Conservation (phyloP, 352 stramenopile genomes). For the Pythium volutum region DNA sequence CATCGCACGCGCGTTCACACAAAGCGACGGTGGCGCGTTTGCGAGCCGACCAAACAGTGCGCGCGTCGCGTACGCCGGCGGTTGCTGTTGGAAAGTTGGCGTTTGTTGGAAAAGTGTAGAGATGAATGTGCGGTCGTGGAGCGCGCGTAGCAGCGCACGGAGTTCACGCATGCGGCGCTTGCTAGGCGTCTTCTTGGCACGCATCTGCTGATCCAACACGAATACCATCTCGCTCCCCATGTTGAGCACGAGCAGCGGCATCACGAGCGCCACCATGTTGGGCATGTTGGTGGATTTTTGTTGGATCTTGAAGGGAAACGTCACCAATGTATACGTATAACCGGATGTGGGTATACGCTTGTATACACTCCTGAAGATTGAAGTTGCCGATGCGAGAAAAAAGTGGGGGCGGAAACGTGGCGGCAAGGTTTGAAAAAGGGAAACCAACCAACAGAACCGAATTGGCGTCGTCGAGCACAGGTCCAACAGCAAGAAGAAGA, state of each 20-base stretch:
- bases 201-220: slow-evolving; percentile 87
- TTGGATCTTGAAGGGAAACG: background rate
- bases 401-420: slow-evolving; percentile 6
- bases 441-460: slow-evolving; percentile 5
- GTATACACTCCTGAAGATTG: background rate
- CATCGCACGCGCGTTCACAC: slow-evolving; percentile 90
- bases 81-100: slow-evolving; percentile 32
- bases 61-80: slow-evolving; percentile 78
- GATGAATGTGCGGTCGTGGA: slow-evolving; percentile 89
- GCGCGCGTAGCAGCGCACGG: slow-evolving; percentile 86
- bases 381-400: slow-evolving; percentile 1
- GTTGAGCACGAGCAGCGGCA: slow-evolving; percentile 91
- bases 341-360: slow-evolving; percentile 6
- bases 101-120: slow-evolving; percentile 81
- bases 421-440: slow-evolving; percentile 8
- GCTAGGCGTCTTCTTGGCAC: slow-evolving; percentile 79
- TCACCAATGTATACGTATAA: background rate
- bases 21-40: slow-evolving; percentile 89
- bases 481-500: background rate
- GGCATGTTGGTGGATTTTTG: background rate
- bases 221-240: slow-evolving; percentile 93
- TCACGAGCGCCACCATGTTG: slow-evolving; percentile 66
- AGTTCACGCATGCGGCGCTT: slow-evolving; percentile 88
- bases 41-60: slow-evolving; percentile 88
- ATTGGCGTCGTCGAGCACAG: background rate